Evolutionary conservation across 2,329 filamentous ascomycete genomes (phyloP), one percentile per base, ranked within the genome.

Genomic region (Alternaria sp.): DNA sequence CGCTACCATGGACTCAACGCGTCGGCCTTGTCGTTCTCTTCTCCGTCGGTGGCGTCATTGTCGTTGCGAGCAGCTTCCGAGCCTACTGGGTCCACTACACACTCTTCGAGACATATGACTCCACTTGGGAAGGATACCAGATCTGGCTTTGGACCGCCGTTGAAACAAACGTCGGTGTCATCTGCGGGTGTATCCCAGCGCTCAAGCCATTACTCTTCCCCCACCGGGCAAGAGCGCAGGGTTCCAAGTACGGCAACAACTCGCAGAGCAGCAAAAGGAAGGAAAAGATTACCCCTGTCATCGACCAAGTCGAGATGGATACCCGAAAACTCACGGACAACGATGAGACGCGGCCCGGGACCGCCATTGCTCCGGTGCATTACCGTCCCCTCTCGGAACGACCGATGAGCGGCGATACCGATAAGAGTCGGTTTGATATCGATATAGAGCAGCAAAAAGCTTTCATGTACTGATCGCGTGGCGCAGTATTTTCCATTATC

Each of bases 31-130:
- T 78, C 32, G 48, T 81, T n/a, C 75, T 83, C 18, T 78, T 83
- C 32, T 76, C 78, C 2, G 71, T 83, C 9, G 81, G 81, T 32
- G 77, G 81, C 47, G 68, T 82, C 42, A 82, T 83, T 48, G 81
- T 81, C n/a, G 75, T 82, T 43, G 81, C 81, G 3, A 81, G 81
- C 22, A 73, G 78, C 43, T 75, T 83, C 67, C 77, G 82, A 8
- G 83, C 81, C 11, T 83, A 82, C 73, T 83, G 75, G 75, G 79
- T 82, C 38, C 82, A 81, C 70, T 80, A 80, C 61, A 77, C 77
- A 3, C 70, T 84, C 30, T 79, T 80, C 53, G 64, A 72, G 20
- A 82, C 75, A 38, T 83, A 81, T 68, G 82, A 84, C 54, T 78
- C 79, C 34, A 82, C 81, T 5, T 83, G 82, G 82, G 73, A 75